Percentiles rank a stretch among this genome's conserved stretches.
Evolutionary conservation across 805 yeast species (phyloP).

Genomic region (Hanseniaspora opuntiae): DNA sequence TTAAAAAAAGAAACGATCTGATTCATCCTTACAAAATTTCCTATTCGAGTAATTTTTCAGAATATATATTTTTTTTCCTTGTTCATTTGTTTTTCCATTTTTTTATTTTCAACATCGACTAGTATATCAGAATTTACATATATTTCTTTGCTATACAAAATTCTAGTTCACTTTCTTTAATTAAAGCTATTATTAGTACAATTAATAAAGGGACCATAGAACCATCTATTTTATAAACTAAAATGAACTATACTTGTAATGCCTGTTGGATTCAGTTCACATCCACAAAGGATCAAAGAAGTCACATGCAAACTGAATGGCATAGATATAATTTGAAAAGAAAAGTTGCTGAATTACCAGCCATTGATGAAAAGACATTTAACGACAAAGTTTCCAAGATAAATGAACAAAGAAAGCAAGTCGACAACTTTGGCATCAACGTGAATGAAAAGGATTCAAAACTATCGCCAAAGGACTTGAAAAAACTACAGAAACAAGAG

Average conservation of each 20-base stretch:
- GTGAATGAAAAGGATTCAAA: conserved; percentile 18
- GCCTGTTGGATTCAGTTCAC: conserved; percentile 74
- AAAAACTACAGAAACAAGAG: conserved; percentile 32
- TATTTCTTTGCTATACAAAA: too few relatives aligned
- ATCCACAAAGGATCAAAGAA: conserved; percentile 63
- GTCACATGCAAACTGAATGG: conserved; percentile 96
- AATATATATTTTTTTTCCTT: background rate
- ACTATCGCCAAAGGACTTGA: conserved; percentile 30
- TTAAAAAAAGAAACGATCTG: background rate
- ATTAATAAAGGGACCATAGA: background rate
- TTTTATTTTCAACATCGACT: background rate
- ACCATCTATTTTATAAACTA: background rate
- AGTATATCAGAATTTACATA: background rate
- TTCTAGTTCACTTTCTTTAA: too few relatives aligned
- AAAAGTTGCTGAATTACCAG: conserved; percentile 76
- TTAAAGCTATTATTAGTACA: background rate
- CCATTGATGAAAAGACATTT: conserved; percentile 52
- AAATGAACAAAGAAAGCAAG: conserved; percentile 14
- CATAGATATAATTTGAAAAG: conserved; percentile 91
- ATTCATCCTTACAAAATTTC: background rate
- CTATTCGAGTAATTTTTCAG: background rate
- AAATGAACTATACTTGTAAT: conserved; percentile 52
- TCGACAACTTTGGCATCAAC: background rate
- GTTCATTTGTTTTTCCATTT: background rate
- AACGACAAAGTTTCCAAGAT: conserved; percentile 47